Percentiles rank a stretch among this genome's conserved stretches.
phyloP scores from a whole-genome alignment of 2,329 filamentous ascomycete species.

The Phaeophleospora eucalypticola region DNA sequence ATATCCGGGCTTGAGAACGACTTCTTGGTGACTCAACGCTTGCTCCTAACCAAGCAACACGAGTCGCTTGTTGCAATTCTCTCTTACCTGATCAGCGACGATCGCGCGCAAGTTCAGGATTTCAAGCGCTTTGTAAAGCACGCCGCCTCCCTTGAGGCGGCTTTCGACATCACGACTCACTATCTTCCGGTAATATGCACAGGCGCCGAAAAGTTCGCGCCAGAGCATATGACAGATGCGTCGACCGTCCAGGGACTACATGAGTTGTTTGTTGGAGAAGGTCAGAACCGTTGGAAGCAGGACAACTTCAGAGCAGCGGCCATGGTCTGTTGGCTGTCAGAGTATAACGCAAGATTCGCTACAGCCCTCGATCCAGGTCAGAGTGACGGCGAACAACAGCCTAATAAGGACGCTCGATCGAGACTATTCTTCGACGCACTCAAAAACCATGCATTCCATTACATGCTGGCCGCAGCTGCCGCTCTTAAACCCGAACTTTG shows the following conservation, averaged over 20 bases:
- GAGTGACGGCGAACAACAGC: conserved; percentile 58
- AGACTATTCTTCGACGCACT: conserved; percentile 67
- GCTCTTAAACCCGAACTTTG: conserved; percentile 77
- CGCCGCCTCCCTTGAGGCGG: conserved; percentile 68
- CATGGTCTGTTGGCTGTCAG: conserved; percentile 80
- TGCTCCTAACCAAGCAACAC: conserved; percentile 82
- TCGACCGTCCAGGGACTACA: conserved; percentile 71
- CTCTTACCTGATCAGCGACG: conserved; percentile 71
- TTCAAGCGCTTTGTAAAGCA: conserved; percentile 67
- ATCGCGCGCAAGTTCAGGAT: conserved; percentile 65
- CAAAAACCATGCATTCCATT: conserved; percentile 87
- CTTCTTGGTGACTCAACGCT: conserved; percentile 73
- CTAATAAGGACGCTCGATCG: conserved; percentile 59
- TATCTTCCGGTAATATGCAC: conserved; percentile 75
- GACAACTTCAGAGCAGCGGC: conserved; percentile 74
- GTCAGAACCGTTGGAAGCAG: conserved; percentile 67
- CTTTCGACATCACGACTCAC: conserved; percentile 73
- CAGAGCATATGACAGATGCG: conserved; percentile 63
- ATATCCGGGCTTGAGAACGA: conserved; percentile 65
- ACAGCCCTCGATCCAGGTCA: conserved; percentile 36
- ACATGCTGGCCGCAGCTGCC: conserved; percentile 77
- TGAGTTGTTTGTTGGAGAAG: conserved; percentile 60
- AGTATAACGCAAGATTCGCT: conserved; percentile 77
- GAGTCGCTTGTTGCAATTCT: conserved; percentile 81
- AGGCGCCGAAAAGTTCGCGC: conserved; percentile 74